Base-by-base conservation (phyloP, 2,329 filamentous ascomycete genomes). In the Pseudogymnoascus sp. region DNA sequence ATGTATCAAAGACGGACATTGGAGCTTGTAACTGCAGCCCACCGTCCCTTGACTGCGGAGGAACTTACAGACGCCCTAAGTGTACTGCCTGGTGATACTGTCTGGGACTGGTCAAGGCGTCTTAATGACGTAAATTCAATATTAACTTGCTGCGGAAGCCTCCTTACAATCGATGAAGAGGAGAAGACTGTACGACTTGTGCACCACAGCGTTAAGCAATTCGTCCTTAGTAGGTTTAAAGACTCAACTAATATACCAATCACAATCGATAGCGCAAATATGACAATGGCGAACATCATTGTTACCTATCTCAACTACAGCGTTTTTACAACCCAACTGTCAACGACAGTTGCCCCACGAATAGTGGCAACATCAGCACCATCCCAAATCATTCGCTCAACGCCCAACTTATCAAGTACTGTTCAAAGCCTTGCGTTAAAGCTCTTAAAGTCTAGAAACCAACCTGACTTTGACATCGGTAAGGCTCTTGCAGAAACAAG, bases 61-160 rank as follows among this genome's bases (percentile, higher is more conserved):
- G 71, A 78, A 57, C 65, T 78, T 54, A 67, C 69, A 16, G 75
- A 77, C 67, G 74, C 74, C 4, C 58, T 76, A 0, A 75, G 74
- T 12, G 72, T 78, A 0, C 61, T 62, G 2, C 69, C 71, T 5
- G 73, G 74, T 1, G 63, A 74, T 11, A 57, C 64, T 0, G 30
- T 32, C 1, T 74, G 70, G 71, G 60, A 69, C 12, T 64, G 64
- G 0, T 34, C 38, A 18, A 63, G 47, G 20, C 60, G 67, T 32
- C 22, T 71, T 12, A 72, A 71, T 18, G 62, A 72, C 14, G 64
- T 74, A 0, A 61, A 66, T 28, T 58, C 63, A 0, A 60, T 64
- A 1, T 58, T 75, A 2, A 61, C 62, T 12, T 72, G 65, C 35
- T 75, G 74, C 18, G 72, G 73, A 16, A 68, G 73, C 34, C 64